A percentile compares a stretch with the other conserved stretches of the same genome.
These are phyloP conservation scores for Candida pseudofarinosa DNA, from an alignment of 805 yeast species.

Conservation along the genomic window DNA sequence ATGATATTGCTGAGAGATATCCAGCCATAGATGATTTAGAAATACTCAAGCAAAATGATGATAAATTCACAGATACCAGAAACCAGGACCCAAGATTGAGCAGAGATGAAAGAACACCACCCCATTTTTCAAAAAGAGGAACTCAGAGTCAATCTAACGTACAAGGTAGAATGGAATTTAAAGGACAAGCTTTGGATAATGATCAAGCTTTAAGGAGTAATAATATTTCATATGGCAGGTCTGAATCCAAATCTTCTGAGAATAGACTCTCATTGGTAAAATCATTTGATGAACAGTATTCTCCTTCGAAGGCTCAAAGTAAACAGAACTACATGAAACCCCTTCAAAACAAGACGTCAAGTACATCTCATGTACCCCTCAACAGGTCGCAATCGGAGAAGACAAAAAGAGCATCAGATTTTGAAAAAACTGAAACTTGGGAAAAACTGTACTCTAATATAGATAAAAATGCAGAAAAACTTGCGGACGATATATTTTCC, in stretches of 20 bases:
- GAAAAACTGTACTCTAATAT: constrained; percentile 19
- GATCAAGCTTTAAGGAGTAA: background rate
- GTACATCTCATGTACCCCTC: background rate
- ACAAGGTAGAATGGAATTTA: background rate
- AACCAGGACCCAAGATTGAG: background rate
- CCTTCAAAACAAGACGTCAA: background rate
- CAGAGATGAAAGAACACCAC: background rate
- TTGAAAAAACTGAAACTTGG: constrained; percentile 37
- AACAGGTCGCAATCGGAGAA: constrained; percentile 1
- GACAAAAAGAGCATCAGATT: constrained; percentile 12
- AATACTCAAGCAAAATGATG: background rate
- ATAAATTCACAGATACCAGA: background rate
- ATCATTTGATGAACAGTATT: constrained; percentile 1
- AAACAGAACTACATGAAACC: background rate
- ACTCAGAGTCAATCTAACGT: background rate
- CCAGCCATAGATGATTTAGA: constrained; percentile 42
- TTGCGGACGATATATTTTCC: constrained; percentile 41
- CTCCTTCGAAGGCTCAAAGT: constrained; percentile 9
- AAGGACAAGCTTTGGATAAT: background rate
- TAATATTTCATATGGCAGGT: background rate
- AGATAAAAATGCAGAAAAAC: constrained; percentile 30
- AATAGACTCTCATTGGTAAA: background rate
- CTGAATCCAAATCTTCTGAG: background rate
- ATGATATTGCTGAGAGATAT: constrained; percentile 47
- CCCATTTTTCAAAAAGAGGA: background rate